Base-by-base conservation (phyloP, 2,329 filamentous ascomycete species). In the Zelopaecilomyces penicillatus region DNA sequence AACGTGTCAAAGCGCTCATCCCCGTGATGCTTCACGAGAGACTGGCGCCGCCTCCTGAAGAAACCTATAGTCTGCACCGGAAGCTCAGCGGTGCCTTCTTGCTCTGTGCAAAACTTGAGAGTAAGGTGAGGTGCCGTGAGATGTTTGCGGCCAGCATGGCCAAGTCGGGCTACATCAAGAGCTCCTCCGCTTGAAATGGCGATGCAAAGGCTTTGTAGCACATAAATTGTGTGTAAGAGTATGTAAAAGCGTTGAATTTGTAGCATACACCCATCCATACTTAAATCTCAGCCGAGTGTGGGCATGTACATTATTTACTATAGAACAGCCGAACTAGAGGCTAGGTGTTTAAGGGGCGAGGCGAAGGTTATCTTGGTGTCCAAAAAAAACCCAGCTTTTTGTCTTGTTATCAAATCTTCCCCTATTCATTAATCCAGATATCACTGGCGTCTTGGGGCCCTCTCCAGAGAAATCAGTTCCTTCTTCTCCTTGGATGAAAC, bases 1-100 rank as follows among this genome's bases (percentile, higher is more conserved):
- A 97, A 59, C 77, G 94, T 37, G 91, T 98, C 46, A 82, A 90
- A 57, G 77, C 73, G 4, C 74, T 95, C 43, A 97, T 98, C 53
- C 93, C 93, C 11, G 71, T 95, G 43, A 98, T 98, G 93, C 74
- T 98, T 39, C 78, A 80, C 45, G 93, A 98, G 70, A 71, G 93
- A 32, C 68, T 98, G 19, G 81, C 87, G 11, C 91, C 93, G 27
- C 93, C 94, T 27, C 93, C 93, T 0, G 94, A 98, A 68, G 93
- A 98, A 73, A 98, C 93, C 42, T 98, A 98, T 61, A 91, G 85
- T 61, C 67, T 98, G 57, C 93, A 98, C 65, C 79, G 93, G 49
- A 98, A 98, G 69, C 69, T 98, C 44, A 95, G 89, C 62, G 93
- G 93, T 0, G 94, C 93, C 0, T 98, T 98, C 61, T 66, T 98